phyloP scores from a whole-genome alignment of 176 grass and related monocot genomes.

The Olyra latifolia region DNA sequence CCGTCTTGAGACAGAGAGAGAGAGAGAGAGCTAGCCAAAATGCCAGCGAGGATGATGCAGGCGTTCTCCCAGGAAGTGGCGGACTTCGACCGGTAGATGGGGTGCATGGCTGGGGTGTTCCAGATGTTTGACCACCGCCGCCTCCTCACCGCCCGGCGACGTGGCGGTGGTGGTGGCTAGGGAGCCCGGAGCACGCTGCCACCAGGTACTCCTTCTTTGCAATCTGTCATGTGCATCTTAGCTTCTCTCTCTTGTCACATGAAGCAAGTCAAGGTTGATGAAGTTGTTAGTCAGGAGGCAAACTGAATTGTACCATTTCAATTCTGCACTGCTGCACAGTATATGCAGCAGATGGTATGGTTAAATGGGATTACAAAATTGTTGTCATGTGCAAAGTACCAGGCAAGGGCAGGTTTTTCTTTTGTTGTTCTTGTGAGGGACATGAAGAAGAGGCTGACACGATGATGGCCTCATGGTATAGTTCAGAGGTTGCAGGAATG shows the following conservation, averaged over 20 bases:
- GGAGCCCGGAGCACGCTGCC: slow-evolving; percentile 12
- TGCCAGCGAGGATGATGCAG: slow-evolving; percentile 37
- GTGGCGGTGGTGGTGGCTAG: not conserved
- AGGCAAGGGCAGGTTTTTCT: not conserved
- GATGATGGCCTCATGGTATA: not conserved
- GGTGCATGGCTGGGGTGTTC: slow-evolving; percentile 63
- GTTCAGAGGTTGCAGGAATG: not conserved
- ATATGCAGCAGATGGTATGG: not conserved
- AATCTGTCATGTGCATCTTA: not conserved
- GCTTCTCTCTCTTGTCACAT: not conserved
- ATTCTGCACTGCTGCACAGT: not conserved
- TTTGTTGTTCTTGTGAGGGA: not conserved
- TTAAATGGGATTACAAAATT: not conserved
- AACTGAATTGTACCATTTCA: not conserved
- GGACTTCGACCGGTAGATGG: slow-evolving; percentile 59
- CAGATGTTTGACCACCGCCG: slow-evolving; percentile 66
- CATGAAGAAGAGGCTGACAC: slow-evolving; percentile 6
- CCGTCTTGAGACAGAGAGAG: not conserved
- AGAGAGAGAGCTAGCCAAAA: not conserved
- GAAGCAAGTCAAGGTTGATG: not conserved
- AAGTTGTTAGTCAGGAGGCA: not conserved
- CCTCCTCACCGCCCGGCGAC: slow-evolving; percentile 36
- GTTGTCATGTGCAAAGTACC: not conserved
- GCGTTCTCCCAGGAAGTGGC: slow-evolving; percentile 33
- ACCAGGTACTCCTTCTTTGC: slow-evolving; percentile 44